Conservation (phyloP, 805 yeast genomes). For the Kuraishia borneana region DNA sequence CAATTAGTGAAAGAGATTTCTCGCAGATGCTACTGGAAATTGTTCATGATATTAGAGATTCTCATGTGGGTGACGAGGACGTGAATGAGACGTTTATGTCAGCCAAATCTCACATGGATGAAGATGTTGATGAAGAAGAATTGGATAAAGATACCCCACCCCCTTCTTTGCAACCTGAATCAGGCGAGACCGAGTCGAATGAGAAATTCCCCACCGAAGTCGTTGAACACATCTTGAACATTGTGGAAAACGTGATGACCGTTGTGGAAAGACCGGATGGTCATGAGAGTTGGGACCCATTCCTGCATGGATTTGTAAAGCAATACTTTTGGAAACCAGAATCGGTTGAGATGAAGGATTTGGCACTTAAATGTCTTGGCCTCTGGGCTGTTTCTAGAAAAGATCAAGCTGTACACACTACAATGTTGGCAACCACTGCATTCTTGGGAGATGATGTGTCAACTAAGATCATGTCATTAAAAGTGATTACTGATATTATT, state of each 20-base stretch:
- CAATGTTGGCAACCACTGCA: slow-evolving; percentile 49
- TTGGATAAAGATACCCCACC: slow-evolving; percentile 8
- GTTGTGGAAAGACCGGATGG: not conserved
- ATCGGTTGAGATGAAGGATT: slow-evolving; percentile 39
- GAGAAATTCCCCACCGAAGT: not conserved
- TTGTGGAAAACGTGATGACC: not conserved
- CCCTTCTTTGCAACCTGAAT: not conserved
- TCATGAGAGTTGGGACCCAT: not conserved
- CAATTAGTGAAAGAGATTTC: slow-evolving; percentile 77
- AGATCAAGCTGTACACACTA: slow-evolving; percentile 50
- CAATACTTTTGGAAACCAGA: not conserved
- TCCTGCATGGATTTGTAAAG: not conserved
- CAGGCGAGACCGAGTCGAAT: not conserved
- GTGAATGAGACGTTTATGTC: slow-evolving; percentile 9
- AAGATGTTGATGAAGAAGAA: slow-evolving; percentile 22
- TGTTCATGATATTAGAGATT: slow-evolving; percentile 74
- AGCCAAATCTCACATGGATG: slow-evolving; percentile 11
- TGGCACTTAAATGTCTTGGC: slow-evolving; percentile 71
- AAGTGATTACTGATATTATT: slow-evolving; percentile 67
- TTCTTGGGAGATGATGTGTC: slow-evolving; percentile 21
- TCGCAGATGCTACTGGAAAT: slow-evolving; percentile 78
- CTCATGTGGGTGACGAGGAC: slow-evolving; percentile 20
- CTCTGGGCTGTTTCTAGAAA: slow-evolving; percentile 65
- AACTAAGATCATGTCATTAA: slow-evolving; percentile 49
- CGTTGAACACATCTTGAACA: not conserved